Evolutionary conservation across 768 basidiomycete species (phyloP).

Genomic region (Russula foetens): DNA sequence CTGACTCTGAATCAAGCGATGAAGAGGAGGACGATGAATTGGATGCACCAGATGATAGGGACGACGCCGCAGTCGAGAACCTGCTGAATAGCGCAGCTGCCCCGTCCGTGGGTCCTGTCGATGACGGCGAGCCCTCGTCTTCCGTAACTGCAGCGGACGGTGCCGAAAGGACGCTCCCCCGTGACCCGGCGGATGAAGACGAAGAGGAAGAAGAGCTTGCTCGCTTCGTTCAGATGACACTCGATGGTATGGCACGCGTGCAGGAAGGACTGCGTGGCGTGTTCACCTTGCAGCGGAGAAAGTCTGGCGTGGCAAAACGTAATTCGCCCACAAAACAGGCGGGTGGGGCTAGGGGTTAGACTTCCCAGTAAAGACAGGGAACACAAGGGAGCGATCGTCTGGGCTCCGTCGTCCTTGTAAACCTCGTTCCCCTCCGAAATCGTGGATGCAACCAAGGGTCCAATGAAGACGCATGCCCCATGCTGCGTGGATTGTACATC

Average conservation of each 20-base stretch:
- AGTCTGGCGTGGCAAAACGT: not conserved
- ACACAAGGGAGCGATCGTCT: not conserved
- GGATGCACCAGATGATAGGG: conserved; percentile 8
- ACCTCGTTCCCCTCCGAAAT: not conserved
- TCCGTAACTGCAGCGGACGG: conserved; percentile 1
- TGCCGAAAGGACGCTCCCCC: not conserved
- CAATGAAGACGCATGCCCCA: not conserved
- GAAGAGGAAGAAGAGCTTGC: conserved; percentile 11
- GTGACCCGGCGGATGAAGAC: not conserved
- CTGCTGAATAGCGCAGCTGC: not conserved
- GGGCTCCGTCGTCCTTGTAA: not conserved
- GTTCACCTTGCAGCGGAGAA: conserved; percentile 8
- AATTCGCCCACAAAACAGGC: not conserved
- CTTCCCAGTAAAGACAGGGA: not conserved
- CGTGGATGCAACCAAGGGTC: too few species aligned
- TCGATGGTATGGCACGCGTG: conserved; percentile 14
- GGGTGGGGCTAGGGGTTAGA: conserved; percentile 12
- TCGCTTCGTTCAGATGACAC: conserved; percentile 15
- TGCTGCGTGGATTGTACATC: not conserved
- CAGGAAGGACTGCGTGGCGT: conserved; percentile 16
- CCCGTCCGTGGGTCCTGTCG: not conserved
- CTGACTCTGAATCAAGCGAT: not conserved
- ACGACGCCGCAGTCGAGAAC: conserved; percentile 16
- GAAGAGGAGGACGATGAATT: not conserved
- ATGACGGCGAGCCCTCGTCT: conserved; percentile 5